These are phyloP conservation scores for Aspergillus sp. DNA, from an alignment of 2,329 filamentous ascomycete genomes.

Conservation along the genomic window DNA sequence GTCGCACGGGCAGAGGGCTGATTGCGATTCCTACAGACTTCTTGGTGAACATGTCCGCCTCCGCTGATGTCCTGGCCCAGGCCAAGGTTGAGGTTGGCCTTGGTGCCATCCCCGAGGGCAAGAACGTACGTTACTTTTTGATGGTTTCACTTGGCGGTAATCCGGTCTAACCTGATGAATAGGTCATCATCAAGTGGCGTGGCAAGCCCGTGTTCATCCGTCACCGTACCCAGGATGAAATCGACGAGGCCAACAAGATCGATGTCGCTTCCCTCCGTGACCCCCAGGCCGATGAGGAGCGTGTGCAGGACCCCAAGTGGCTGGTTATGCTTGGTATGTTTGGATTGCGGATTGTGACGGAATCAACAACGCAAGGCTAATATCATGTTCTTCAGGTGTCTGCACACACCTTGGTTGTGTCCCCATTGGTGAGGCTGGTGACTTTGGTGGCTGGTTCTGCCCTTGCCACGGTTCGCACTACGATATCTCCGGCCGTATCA, in stretches of 20 bases:
- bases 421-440: constrained; percentile 95
- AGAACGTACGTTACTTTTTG: constrained; percentile 67
- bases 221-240: constrained; percentile 89
- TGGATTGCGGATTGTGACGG: neutral
- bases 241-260: constrained; percentile 86
- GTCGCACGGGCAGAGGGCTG: constrained; percentile 11
- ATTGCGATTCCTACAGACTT: constrained; percentile 62
- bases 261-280: constrained; percentile 80
- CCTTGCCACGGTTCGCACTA: constrained; percentile 99
- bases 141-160: too few species aligned
- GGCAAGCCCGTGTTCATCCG: constrained; percentile 99
- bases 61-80: constrained; percentile 95
- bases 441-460: constrained; percentile 99
- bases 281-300: constrained; percentile 82
- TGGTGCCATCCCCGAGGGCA: constrained; percentile 88
- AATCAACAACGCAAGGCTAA: neutral
- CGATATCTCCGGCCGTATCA: constrained; percentile 97
- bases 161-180: constrained; percentile 7
- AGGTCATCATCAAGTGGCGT: constrained; percentile 99
- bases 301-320: constrained; percentile 98
- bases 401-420: constrained; percentile 99
- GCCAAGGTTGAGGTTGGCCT: constrained; percentile 99
- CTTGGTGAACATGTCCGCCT: constrained; percentile 99
- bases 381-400: constrained; percentile 56
- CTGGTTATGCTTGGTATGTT: constrained; percentile 87